Conservation (phyloP, 192 early-diverging fungal genomes). For the Linnemannia exigua region DNA sequence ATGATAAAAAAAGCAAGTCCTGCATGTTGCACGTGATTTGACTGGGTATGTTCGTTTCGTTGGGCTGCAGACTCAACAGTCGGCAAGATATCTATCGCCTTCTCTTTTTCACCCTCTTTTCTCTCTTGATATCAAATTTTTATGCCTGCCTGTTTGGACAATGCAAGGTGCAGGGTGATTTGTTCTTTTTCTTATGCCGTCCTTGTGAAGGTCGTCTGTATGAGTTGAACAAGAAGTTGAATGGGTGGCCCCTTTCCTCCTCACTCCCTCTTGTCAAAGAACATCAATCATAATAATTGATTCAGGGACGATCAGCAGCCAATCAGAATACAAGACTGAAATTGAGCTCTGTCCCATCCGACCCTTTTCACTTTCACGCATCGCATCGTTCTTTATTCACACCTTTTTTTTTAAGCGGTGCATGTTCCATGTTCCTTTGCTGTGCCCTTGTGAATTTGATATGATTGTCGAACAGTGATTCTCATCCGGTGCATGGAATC, state of each 20-base stretch:
- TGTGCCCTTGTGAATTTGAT: background rate
- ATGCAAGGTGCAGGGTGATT: background rate
- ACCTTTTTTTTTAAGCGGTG: background rate
- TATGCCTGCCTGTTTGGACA: background rate
- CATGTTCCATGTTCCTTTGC: background rate
- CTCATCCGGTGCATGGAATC: too few species aligned
- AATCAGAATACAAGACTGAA: background rate
- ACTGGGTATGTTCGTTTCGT: too few species aligned
- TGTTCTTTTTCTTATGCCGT: too few species aligned
- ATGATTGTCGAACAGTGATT: too few species aligned
- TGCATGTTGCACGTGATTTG: background rate
- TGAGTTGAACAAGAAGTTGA: too few species aligned
- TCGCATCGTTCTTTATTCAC: background rate
- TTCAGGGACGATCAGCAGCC: constrained; percentile 11
- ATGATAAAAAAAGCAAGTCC: background rate
- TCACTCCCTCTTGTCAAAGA: background rate
- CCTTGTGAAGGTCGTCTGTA: too few species aligned
- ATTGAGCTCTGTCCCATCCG: background rate
- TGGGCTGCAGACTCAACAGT: too few species aligned
- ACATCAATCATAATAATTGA: constrained; percentile 1
- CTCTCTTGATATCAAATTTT: too few species aligned
- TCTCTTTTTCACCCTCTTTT: background rate
- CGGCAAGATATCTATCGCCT: too few species aligned
- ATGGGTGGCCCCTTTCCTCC: background rate
- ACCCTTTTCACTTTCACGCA: background rate